Evolutionary conservation across 352 stramenopile species (phyloP).

Genomic region (Pythium guiyangense): DNA sequence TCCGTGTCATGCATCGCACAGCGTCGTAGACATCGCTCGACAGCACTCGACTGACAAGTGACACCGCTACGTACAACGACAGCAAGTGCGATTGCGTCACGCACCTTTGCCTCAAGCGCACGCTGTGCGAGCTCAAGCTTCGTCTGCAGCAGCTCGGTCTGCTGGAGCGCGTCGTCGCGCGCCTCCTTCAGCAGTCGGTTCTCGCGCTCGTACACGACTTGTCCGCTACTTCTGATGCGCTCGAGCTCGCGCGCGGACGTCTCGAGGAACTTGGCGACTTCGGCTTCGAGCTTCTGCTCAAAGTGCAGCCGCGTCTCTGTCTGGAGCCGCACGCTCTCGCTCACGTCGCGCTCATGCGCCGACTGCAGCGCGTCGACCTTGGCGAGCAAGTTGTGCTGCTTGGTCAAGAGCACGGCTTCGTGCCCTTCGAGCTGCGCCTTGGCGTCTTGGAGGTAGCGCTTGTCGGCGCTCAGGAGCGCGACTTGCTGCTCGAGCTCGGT

Average conservation of each 20-base stretch:
- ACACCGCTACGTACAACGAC: no score
- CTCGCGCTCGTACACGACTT: slow-evolving; percentile 68
- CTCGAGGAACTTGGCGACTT: slow-evolving; percentile 69
- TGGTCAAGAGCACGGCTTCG: slow-evolving; percentile 26
- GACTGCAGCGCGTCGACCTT: slow-evolving; percentile 35
- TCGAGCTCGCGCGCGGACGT: slow-evolving; percentile 67
- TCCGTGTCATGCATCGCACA: neutral
- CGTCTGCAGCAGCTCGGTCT: slow-evolving; percentile 48
- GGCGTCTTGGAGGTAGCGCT: slow-evolving; percentile 49
- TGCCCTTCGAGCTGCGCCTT: slow-evolving; percentile 58
- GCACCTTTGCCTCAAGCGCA: slow-evolving; percentile 49
- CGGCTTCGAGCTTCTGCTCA: slow-evolving; percentile 59
- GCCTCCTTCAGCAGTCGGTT: slow-evolving; percentile 66
- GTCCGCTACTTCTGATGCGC: slow-evolving; percentile 51
- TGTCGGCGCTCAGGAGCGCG: slow-evolving; percentile 47
- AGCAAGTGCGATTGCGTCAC: no score
- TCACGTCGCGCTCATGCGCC: slow-evolving; percentile 31
- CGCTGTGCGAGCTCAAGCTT: slow-evolving; percentile 41
- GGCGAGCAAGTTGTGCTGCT: slow-evolving; percentile 31
- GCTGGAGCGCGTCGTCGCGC: slow-evolving; percentile 54
- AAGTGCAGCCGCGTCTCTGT: slow-evolving; percentile 60
- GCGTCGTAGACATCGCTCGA: no score
- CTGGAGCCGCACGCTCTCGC: slow-evolving; percentile 34
- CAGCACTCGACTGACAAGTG: no score
- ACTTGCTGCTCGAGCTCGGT: slow-evolving; percentile 35